Evolutionary conservation across 805 yeast genomes (phyloP), one percentile per base, ranked within the genome.

Genomic region (Metschnikowia colocasiae): DNA sequence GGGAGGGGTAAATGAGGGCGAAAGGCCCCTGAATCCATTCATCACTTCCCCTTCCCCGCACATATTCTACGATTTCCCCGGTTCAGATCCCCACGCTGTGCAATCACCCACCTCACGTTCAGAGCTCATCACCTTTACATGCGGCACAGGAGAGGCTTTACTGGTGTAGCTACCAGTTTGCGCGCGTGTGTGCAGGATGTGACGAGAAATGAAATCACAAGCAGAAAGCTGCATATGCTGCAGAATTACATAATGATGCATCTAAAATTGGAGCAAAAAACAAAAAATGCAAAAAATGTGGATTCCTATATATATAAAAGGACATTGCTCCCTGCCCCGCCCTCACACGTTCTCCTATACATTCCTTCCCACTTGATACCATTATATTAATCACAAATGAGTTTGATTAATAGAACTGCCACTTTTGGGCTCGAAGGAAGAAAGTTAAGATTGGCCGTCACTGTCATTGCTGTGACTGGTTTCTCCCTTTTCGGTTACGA

Each of bases 401-500:
- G 48, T 22, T 38, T 49, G 4, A 33, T 52, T 29, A 47, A 40
- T 29, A 56, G 59, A 50, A 56, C 59, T 3, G 33, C 50, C 26
- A 56, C 56, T 9, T 51, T 44, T 19, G 59, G 59, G 13, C 57
- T 56, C 26, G 33, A 43, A 23, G 59, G 59, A 26, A 47, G 57
- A 41, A 37, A 50, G 30, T 51, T 56, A 39, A 49, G 59, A 40
- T 46, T 38, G 19, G 46, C 51, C 31, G 56, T 62, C 48, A 62
- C 66, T 4, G 40, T 55, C 36, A 53, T 59, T 22, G 62, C 69
- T 31, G 61, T 64, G 44, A 60, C 65, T 39, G 63, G 68, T 38
- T 59, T 65, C 51, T 59, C 67, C 36, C 73, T 85, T 45, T 85
- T 85, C 58, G 92, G 92, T 48, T 85, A 83, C 57, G 89, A 85